Conservation (phyloP, 169 alveolate genomes). For the Eimeria sp. region DNA sequence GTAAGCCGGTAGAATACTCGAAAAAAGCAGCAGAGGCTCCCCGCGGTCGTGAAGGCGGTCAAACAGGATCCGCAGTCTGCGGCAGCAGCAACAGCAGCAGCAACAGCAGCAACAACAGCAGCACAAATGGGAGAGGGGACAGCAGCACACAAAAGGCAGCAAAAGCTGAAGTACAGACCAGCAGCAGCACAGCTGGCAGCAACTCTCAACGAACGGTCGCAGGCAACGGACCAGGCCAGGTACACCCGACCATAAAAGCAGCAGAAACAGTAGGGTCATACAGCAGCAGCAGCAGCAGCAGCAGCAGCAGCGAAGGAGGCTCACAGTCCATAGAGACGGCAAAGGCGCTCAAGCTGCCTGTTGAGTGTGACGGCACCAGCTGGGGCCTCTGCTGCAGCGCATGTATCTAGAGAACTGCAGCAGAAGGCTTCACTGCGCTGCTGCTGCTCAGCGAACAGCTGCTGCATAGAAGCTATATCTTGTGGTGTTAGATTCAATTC, state of each 20-base stretch:
- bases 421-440: slow-evolving; percentile 20
- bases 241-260: neutral
- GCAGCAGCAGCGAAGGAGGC: neutral
- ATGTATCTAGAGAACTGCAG: slow-evolving; percentile 59
- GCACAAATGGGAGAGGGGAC: neutral
- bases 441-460: slow-evolving; percentile 53
- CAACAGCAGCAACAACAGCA: neutral
- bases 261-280: neutral
- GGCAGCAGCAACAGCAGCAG: slow-evolving; percentile 53
- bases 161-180: neutral
- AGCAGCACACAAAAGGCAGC: neutral
- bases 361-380: slow-evolving; percentile 8
- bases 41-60: slow-evolving; percentile 73
- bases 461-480: slow-evolving; percentile 52
- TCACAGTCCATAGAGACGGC: slow-evolving; percentile 71
- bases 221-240: neutral
- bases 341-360: slow-evolving; percentile 64
- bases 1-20: slow-evolving; percentile 48
- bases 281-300: slow-evolving; percentile 40
- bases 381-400: slow-evolving; percentile 53
- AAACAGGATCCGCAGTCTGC: slow-evolving; percentile 45
- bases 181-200: neutral
- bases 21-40: slow-evolving; percentile 65
- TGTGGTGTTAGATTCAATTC: slow-evolving; percentile 36
- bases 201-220: neutral